Evolutionary conservation across 116 monocot species (phyloP).

Genomic region (Phalaenopsis hybrid): DNA sequence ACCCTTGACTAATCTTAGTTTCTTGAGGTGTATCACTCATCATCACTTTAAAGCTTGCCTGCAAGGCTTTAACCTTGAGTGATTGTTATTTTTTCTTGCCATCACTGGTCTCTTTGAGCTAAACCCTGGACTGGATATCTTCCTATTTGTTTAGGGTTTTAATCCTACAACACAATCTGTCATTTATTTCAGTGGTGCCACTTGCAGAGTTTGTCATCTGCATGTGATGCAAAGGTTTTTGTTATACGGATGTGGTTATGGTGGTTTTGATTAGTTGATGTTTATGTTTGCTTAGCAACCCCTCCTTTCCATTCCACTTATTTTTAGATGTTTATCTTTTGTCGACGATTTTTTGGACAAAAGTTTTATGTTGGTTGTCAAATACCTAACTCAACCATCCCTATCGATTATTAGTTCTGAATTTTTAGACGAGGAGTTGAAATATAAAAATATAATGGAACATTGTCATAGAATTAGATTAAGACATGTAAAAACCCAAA

Average conservation of each 20-base stretch:
- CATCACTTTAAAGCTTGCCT: neutral
- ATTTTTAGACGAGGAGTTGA: too few relatives aligned
- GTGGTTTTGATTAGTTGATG: neutral
- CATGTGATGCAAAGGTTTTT: neutral
- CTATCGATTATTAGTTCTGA: too few relatives aligned
- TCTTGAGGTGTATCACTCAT: neutral
- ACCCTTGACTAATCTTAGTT: neutral
- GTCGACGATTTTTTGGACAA: too few relatives aligned
- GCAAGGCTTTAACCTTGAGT: neutral
- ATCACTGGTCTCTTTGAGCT: neutral
- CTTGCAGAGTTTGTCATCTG: neutral
- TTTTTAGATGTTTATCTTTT: neutral
- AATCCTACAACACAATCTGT: neutral
- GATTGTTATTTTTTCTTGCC: neutral
- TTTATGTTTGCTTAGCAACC: neutral
- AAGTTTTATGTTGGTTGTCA: too few relatives aligned
- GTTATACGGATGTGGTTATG: neutral
- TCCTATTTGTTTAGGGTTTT: constrained; percentile 2
- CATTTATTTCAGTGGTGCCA: neutral
- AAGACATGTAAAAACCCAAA: too few relatives aligned
- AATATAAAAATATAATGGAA: too few relatives aligned
- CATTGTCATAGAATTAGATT: too few relatives aligned
- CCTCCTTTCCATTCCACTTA: neutral
- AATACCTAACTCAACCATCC: too few relatives aligned
- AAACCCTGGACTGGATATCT: neutral